Conservation (phyloP, 1,139 yeast species). For the Candida sp. region DNA sequence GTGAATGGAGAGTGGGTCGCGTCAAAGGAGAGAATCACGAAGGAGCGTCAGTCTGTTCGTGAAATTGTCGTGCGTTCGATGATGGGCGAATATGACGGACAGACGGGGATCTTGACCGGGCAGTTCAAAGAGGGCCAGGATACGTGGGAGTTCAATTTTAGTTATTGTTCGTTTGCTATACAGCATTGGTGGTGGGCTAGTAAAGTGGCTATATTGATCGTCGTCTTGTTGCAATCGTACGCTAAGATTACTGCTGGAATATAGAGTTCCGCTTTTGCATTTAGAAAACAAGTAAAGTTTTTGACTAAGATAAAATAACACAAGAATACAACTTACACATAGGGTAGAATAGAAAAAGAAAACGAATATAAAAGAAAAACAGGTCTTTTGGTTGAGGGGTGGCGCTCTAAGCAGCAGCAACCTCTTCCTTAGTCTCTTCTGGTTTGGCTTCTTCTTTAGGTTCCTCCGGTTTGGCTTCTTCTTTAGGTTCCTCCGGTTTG, state of each 20-base stretch:
- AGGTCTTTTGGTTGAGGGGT: no score
- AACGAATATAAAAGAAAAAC: neutral
- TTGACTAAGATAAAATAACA: neutral
- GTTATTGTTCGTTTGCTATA: constrained; percentile 79
- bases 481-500: neutral
- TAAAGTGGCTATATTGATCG: constrained; percentile 55
- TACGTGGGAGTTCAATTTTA: constrained; percentile 70
- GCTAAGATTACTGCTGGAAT: constrained; percentile 6
- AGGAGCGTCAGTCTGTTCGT: constrained; percentile 47
- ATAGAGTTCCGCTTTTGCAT: neutral
- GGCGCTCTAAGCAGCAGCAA: neutral
- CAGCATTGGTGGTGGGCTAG: constrained; percentile 98
- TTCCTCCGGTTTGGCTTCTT: constrained; percentile 1
- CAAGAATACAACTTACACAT: neutral
- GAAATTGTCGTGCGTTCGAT: constrained; percentile 90
- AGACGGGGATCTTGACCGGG: constrained; percentile 84
- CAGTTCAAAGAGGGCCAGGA: constrained; percentile 39
- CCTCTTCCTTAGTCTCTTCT: constrained; percentile 6
- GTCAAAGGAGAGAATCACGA: constrained; percentile 34
- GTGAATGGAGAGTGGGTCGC: constrained; percentile 61
- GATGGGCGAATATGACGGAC: constrained; percentile 97
- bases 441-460: constrained; percentile 8
- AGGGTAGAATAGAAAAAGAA: neutral
- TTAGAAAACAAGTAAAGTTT: neutral
- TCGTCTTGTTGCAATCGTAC: constrained; percentile 44